Conservation (phyloP, 1,284 basidiomycete genomes). For the Kalmanozyma brasiliensis region DNA sequence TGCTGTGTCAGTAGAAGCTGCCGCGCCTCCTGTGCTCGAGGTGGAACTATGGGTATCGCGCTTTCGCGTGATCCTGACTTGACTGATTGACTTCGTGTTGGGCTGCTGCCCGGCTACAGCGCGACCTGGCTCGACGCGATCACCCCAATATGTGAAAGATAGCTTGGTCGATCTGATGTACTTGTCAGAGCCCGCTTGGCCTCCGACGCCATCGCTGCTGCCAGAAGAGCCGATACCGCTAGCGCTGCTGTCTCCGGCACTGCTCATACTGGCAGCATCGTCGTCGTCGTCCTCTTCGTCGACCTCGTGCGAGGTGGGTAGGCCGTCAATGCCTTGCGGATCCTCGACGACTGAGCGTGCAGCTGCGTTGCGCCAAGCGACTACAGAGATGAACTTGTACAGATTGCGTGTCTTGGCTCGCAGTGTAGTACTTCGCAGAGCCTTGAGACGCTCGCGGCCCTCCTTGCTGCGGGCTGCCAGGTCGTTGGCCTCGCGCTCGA, state of each 20-base stretch:
- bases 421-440: conserved; percentile 55
- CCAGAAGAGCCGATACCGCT: conserved; percentile 25
- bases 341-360: conserved; percentile 4
- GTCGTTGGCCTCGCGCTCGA: conserved; percentile 20
- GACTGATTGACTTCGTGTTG: too few relatives aligned
- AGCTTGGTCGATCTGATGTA: conserved; percentile 58
- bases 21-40: neutral
- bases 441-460: conserved; percentile 58
- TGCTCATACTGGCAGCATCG: conserved; percentile 26
- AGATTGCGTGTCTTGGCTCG: conserved; percentile 59
- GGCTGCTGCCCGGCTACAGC: conserved; percentile 15
- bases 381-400: conserved; percentile 58
- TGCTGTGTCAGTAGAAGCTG: conserved; percentile 16
- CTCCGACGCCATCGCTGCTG: conserved; percentile 46
- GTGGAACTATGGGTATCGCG: neutral
- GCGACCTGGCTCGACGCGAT: conserved; percentile 47
- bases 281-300: conserved; percentile 46
- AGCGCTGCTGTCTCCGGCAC: conserved; percentile 19
- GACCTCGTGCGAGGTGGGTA: conserved; percentile 46
- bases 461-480: conserved; percentile 56
- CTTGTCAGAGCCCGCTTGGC: conserved; percentile 36
- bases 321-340: conserved; percentile 18
- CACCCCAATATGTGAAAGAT: conserved; percentile 60
- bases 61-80: too few relatives aligned
- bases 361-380: conserved; percentile 46